phyloP scores from a whole-genome alignment of 495 filamentous ascomycete genomes.

The Cryomyces minteri region DNA sequence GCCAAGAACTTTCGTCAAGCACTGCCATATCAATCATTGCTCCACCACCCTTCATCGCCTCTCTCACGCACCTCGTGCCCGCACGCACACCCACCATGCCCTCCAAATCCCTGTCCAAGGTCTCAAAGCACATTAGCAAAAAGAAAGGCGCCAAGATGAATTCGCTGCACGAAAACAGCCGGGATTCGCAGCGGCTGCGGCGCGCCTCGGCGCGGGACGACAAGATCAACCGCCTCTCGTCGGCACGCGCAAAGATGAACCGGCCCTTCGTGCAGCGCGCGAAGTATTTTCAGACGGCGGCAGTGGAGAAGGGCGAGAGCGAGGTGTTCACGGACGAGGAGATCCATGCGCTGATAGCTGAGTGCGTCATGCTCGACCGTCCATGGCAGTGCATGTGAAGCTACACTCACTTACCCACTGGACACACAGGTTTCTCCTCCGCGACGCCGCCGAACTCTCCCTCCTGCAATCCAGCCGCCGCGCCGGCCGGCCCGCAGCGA shows the following conservation, averaged over 20 bases:
- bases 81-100: conserved; percentile 35
- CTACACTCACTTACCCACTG: conserved; percentile 38
- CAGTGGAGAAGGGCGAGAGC: no score
- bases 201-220: conserved; percentile 57
- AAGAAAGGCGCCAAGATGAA: conserved; percentile 47
- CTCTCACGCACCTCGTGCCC: no score
- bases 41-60: no score
- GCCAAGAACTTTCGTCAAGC: no score
- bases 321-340: not conserved
- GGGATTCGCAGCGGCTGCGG: conserved; percentile 58
- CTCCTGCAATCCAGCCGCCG: conserved; percentile 57
- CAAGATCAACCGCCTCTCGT: conserved; percentile 46
- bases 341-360: not conserved
- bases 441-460: conserved; percentile 57
- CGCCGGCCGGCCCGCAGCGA: conserved; percentile 61
- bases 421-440: conserved; percentile 51
- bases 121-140: conserved; percentile 69
- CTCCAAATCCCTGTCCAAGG: conserved; percentile 53
- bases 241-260: conserved; percentile 44
- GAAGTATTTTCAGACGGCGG: not conserved
- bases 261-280: conserved; percentile 40
- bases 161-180: conserved; percentile 64
- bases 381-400: conserved; percentile 35
- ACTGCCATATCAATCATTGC: no score
- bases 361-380: not conserved